A percentile compares a stretch with the other conserved stretches of the same genome.
phyloP scores from a whole-genome alignment of 495 filamentous ascomycete species.

The Elaphomyces granulatus region DNA sequence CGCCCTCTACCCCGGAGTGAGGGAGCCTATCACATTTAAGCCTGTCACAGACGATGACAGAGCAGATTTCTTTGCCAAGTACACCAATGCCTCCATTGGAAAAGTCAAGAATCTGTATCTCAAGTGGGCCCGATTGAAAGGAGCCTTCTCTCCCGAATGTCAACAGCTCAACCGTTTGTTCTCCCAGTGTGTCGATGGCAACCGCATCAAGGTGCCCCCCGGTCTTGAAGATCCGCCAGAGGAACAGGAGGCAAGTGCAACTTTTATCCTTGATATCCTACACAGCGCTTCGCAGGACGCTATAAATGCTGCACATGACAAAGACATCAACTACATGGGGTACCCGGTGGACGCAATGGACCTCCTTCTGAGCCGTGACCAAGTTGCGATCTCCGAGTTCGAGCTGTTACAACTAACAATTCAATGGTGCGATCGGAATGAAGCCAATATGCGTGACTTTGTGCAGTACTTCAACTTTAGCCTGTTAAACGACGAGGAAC shows the following conservation, averaged over 20 bases:
- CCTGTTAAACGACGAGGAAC: too few relatives aligned
- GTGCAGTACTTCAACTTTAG: too few relatives aligned
- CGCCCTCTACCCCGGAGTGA: constrained; percentile 32
- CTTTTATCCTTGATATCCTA: constrained; percentile 34
- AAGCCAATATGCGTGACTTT: too few relatives aligned
- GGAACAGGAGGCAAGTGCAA: constrained; percentile 7
- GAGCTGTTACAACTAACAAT: constrained; percentile 30
- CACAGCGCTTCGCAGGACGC: too few relatives aligned
- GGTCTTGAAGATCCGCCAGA: constrained; percentile 27
- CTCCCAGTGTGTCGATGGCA: constrained; percentile 37
- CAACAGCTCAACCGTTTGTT: constrained; percentile 41
- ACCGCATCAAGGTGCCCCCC: constrained; percentile 30
- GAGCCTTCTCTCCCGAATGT: constrained; percentile 32
- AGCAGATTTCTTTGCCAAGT: constrained; percentile 33
- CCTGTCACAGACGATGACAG: constrained; percentile 32
- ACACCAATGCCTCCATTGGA: constrained; percentile 33
- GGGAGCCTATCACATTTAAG: constrained; percentile 28
- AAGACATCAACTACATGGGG: too few relatives aligned
- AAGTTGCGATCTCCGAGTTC: constrained; percentile 33
- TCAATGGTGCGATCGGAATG: constrained; percentile 35
- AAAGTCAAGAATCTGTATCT: constrained; percentile 37
- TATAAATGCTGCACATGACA: too few relatives aligned
- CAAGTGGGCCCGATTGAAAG: constrained; percentile 33
- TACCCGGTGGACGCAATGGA: constrained; percentile 24
- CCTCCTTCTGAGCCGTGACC: constrained; percentile 26